phyloP scores from a whole-genome alignment of 768 basidiomycete genomes.

The Cyclocybe cylindracea region DNA sequence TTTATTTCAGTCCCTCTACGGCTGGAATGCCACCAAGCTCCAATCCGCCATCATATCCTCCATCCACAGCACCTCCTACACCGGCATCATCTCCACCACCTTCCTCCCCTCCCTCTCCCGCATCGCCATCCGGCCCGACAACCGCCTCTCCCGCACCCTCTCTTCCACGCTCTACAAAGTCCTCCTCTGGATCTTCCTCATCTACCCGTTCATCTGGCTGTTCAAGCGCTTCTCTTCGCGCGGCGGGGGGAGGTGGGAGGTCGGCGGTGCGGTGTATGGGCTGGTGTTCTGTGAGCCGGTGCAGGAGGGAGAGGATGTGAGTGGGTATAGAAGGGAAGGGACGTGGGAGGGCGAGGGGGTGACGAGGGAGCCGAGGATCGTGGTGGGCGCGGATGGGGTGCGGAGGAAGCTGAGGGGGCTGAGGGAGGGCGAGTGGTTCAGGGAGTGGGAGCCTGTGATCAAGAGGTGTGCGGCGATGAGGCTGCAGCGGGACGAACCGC shows the following conservation, averaged over 20 bases:
- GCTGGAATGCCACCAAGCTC: conserved; percentile 42
- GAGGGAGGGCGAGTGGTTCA: conserved; percentile 76
- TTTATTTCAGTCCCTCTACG: conserved; percentile 34
- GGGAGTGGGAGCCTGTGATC: conserved; percentile 70
- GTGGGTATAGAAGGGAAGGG: background rate
- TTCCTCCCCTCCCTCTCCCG: conserved; percentile 44
- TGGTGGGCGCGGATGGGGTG: conserved; percentile 28
- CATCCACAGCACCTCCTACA: conserved; percentile 37
- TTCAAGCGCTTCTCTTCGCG: conserved; percentile 61
- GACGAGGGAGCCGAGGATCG: too few relatives aligned
- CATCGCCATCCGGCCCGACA: conserved; percentile 66
- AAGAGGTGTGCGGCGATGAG: conserved; percentile 50
- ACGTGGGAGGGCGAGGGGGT: too few relatives aligned
- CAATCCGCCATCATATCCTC: conserved; percentile 36
- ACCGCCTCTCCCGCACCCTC: conserved; percentile 59
- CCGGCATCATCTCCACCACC: conserved; percentile 43
- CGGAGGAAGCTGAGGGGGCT: conserved; percentile 48
- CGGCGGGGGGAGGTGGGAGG: conserved; percentile 72
- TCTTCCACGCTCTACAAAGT: conserved; percentile 68
- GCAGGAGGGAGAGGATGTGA: conserved; percentile 8
- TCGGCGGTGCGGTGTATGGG: conserved; percentile 74
- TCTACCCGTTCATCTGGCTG: conserved; percentile 80
- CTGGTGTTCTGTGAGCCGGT: conserved; percentile 45
- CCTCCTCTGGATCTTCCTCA: conserved; percentile 61
- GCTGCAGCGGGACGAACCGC: conserved; percentile 35